Evolutionary conservation across 2,329 filamentous ascomycete genomes (phyloP).

Genomic region (Trichoderma sp.): DNA sequence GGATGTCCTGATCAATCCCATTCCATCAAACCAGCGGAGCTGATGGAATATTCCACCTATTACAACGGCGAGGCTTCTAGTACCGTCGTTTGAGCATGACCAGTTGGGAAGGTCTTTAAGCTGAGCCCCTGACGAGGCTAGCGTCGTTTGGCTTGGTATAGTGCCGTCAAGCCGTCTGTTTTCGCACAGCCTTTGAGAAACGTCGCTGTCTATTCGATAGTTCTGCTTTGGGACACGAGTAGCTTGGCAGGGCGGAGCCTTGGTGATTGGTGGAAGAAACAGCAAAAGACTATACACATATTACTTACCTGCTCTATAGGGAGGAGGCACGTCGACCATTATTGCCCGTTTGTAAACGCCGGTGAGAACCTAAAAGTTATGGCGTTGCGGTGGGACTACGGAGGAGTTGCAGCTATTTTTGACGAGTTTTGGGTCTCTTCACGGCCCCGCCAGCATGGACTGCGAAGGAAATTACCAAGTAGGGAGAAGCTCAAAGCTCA

Average conservation of each 20-base stretch:
- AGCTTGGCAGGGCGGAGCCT: not conserved
- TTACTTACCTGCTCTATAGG: conserved; percentile 3
- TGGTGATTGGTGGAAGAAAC: conserved; percentile 15
- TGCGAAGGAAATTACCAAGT: not conserved
- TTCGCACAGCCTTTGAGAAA: not conserved
- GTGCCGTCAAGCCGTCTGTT: conserved; percentile 2
- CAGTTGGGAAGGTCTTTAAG: conserved; percentile 8
- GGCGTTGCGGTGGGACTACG: not conserved
- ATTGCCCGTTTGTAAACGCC: not conserved
- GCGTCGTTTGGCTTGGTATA: not conserved
- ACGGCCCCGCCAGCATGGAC: not conserved
- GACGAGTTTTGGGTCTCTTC: not conserved
- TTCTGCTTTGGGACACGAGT: not conserved
- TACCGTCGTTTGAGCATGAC: conserved; percentile 9
- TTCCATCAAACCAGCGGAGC: not conserved
- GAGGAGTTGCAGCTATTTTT: not conserved
- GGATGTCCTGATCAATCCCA: not conserved
- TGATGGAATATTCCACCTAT: conserved; percentile 19
- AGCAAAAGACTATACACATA: not conserved
- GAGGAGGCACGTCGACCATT: not conserved
- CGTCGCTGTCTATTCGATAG: not conserved
- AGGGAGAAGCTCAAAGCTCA: not conserved
- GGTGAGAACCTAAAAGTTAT: not conserved
- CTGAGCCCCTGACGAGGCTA: conserved; percentile 6
- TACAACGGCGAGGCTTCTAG: not conserved